phyloP scores from a whole-genome alignment of 208 protist genomes.

The Eutreptiella sp. region DNA sequence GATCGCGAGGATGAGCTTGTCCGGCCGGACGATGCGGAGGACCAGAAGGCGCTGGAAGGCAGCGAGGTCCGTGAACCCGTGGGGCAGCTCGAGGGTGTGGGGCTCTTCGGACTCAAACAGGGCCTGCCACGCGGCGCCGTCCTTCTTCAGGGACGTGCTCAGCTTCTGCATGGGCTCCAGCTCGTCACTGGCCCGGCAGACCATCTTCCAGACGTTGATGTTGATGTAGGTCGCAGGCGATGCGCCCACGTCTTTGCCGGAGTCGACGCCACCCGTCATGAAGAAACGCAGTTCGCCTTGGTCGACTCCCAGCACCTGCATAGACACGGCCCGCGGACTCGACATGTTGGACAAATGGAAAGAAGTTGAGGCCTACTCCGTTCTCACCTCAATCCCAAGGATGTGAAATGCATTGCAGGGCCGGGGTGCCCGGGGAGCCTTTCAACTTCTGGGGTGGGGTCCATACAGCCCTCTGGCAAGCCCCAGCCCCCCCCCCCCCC shows the following conservation, averaged over 20 bases:
- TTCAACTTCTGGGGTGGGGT: no score
- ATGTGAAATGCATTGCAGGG: no score
- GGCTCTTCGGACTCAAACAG: slow-evolving; percentile 77
- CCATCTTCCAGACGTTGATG: slow-evolving; percentile 71
- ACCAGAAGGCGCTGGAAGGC: slow-evolving; percentile 80
- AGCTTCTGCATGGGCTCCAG: slow-evolving; percentile 35
- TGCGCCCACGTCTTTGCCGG: slow-evolving; percentile 34
- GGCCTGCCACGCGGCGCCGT: slow-evolving; percentile 47
- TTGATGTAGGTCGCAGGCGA: slow-evolving; percentile 75
- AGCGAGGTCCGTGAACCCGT: slow-evolving; percentile 58
- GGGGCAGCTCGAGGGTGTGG: slow-evolving; percentile 61
- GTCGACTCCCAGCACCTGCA: slow-evolving; percentile 81
- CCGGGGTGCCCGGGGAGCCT: no score
- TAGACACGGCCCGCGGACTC: slow-evolving; percentile 56
- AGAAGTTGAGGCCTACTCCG: slow-evolving; percentile 49
- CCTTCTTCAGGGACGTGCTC: slow-evolving; percentile 39
- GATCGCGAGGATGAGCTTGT: slow-evolving; percentile 88
- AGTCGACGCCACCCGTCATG: slow-evolving; percentile 72
- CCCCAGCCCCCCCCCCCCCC: no score
- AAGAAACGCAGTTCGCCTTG: slow-evolving; percentile 78
- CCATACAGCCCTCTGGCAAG: no score
- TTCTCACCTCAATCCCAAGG: slow-evolving; percentile 52
- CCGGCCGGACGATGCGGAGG: slow-evolving; percentile 83
- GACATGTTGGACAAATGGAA: slow-evolving; percentile 55
- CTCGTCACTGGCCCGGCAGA: slow-evolving; percentile 64